Evolutionary conservation across 305 asterid species (phyloP).

Genomic region (Fraxinus velutina): DNA sequence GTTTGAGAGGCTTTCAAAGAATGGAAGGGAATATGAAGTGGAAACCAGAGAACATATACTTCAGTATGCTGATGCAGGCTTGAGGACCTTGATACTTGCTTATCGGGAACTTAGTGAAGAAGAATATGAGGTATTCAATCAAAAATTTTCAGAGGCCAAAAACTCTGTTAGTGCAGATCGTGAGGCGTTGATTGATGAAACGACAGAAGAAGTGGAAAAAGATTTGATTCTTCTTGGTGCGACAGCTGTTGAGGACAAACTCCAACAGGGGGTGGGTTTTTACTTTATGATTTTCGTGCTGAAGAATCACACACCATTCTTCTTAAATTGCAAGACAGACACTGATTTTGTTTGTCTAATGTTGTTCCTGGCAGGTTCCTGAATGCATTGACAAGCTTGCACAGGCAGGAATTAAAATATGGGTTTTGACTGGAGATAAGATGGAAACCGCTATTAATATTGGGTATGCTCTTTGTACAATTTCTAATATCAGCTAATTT

Average conservation of each 20-base stretch:
- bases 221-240: constrained; percentile 91
- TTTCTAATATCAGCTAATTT: constrained; percentile 4
- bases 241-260: constrained; percentile 99
- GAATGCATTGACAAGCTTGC: constrained; percentile 97
- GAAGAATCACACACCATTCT: not conserved
- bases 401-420: constrained; percentile 87
- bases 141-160: constrained; percentile 60
- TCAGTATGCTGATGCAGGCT: constrained; percentile 89
- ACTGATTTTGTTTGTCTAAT: constrained; percentile 15
- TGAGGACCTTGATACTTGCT: constrained; percentile 87
- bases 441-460: constrained; percentile 98
- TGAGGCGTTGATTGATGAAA: constrained; percentile 58
- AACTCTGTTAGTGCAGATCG: constrained; percentile 69
- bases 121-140: constrained; percentile 50
- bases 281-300: constrained; percentile 3
- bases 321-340: not conserved
- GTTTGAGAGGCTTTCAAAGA: constrained; percentile 66
- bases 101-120: constrained; percentile 71
- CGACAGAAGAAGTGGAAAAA: constrained; percentile 58
- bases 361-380: constrained; percentile 54
- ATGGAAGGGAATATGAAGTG: constrained; percentile 56
- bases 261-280: constrained; percentile 90
- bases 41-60: constrained; percentile 63
- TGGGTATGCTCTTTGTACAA: constrained; percentile 48
- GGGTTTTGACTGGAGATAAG: constrained; percentile 94